phyloP scores from a whole-genome alignment of 257 asterid species.

The Gardenia jasminoides region DNA sequence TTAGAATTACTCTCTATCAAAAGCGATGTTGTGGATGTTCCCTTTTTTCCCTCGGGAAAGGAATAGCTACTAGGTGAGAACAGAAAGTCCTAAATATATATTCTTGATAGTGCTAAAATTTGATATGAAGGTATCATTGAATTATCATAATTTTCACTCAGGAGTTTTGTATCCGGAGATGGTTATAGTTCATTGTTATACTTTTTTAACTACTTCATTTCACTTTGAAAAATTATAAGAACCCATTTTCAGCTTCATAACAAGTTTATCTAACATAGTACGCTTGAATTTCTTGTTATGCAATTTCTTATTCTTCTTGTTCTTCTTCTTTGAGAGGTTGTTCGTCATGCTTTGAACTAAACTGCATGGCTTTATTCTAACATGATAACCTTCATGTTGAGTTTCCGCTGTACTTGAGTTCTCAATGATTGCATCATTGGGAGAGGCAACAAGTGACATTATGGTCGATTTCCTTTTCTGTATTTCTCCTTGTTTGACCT shows the following conservation, averaged over 20 bases:
- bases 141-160: background rate
- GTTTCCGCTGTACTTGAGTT: background rate
- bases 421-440: background rate
- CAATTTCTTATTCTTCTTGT: background rate
- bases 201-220: background rate
- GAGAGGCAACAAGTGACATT: background rate
- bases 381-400: background rate
- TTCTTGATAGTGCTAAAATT: too few species aligned
- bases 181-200: background rate
- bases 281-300: background rate
- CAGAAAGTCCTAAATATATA: background rate
- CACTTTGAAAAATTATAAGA: background rate
- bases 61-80: background rate
- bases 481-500: background rate
- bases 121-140: background rate
- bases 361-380: background rate
- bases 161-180: background rate
- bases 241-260: background rate
- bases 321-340: background rate
- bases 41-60: background rate
- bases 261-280: conserved; percentile 1
- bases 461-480: background rate
- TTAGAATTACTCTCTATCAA: background rate
- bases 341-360: background rate
- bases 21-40: background rate